A percentile compares a stretch with the other conserved stretches of the same genome.
Conservation (phyloP, 2,329 filamentous ascomycete species). For the Proliferodiscus dingleyae region DNA sequence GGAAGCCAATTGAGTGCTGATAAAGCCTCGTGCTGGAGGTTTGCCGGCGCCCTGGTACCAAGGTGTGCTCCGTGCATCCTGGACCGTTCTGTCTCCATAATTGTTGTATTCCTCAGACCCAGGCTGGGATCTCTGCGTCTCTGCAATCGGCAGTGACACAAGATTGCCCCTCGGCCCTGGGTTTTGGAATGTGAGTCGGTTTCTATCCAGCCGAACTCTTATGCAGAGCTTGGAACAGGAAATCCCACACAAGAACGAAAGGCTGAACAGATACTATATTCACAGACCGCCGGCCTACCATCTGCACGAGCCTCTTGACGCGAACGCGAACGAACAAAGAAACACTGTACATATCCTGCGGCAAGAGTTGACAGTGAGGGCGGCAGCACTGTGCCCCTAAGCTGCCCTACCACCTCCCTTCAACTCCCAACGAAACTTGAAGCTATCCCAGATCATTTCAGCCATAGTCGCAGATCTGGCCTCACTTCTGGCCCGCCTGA, state of each 20-base stretch:
- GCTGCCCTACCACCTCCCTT: slow-evolving; percentile 1
- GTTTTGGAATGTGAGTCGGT: slow-evolving; percentile 8
- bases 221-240: slow-evolving; percentile 1
- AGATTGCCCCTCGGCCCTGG: slow-evolving; percentile 14
- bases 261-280: slow-evolving; percentile 7
- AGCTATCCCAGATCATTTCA: neutral
- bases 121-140: no score
- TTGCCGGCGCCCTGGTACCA: slow-evolving; percentile 12
- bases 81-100: slow-evolving; percentile 11
- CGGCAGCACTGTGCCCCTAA: slow-evolving; percentile 1
- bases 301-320: slow-evolving; percentile 8
- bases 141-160: slow-evolving; percentile 8
- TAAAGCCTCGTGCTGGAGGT: slow-evolving; percentile 16
- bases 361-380: neutral
- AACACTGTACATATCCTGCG: slow-evolving; percentile 7
- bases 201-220: neutral
- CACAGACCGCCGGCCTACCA: slow-evolving; percentile 21
- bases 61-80: slow-evolving; percentile 21
- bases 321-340: slow-evolving; percentile 21
- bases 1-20: slow-evolving; percentile 1
- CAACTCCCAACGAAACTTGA: neutral
- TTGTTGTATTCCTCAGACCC: slow-evolving; percentile 1
- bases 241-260: slow-evolving; percentile 9
- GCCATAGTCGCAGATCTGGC: slow-evolving; percentile 22
- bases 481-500: slow-evolving; percentile 22